phyloP scores from a whole-genome alignment of 2,329 filamentous ascomycete genomes.

The Aureobasidium sp. region DNA sequence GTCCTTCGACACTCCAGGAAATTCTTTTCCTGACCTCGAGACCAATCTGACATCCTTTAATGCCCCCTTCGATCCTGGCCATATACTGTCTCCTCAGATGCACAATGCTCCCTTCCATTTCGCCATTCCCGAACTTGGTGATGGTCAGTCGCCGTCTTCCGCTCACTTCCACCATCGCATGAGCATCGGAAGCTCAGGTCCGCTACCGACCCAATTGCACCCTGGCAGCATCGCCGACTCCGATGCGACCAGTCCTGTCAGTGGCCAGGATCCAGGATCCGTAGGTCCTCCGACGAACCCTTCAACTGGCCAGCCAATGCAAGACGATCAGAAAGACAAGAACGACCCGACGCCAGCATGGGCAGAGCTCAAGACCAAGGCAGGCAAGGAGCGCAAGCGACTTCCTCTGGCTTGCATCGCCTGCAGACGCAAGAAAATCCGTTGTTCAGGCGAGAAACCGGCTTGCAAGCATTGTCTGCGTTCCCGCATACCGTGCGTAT shows the following conservation, averaged over 20 bases:
- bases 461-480: slow-evolving; percentile 93
- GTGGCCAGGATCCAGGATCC: not conserved
- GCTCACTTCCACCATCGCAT: slow-evolving; percentile 24
- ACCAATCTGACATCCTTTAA: not conserved
- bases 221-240: slow-evolving; percentile 25
- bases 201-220: slow-evolving; percentile 19
- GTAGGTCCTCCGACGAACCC: slow-evolving; percentile 7
- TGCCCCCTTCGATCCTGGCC: slow-evolving; percentile 1
- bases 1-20: slow-evolving; percentile 4
- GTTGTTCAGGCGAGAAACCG: slow-evolving; percentile 94
- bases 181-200: slow-evolving; percentile 26
- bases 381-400: slow-evolving; percentile 90
- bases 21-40: slow-evolving; percentile 9
- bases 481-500: slow-evolving; percentile 90
- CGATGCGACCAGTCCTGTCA: slow-evolving; percentile 25
- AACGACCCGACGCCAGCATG: slow-evolving; percentile 36
- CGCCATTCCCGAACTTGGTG: slow-evolving; percentile 20
- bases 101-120: slow-evolving; percentile 8
- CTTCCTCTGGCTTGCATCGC: slow-evolving; percentile 91
- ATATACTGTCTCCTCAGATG: slow-evolving; percentile 4
- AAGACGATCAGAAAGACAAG: slow-evolving; percentile 18
- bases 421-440: slow-evolving; percentile 93
- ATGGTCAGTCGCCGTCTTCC: slow-evolving; percentile 28
- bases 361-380: slow-evolving; percentile 52
- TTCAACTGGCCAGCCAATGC: slow-evolving; percentile 4